These are phyloP conservation scores for Lolium perenne DNA, from an alignment of 176 grass and related monocot genomes.

Conservation along the genomic window DNA sequence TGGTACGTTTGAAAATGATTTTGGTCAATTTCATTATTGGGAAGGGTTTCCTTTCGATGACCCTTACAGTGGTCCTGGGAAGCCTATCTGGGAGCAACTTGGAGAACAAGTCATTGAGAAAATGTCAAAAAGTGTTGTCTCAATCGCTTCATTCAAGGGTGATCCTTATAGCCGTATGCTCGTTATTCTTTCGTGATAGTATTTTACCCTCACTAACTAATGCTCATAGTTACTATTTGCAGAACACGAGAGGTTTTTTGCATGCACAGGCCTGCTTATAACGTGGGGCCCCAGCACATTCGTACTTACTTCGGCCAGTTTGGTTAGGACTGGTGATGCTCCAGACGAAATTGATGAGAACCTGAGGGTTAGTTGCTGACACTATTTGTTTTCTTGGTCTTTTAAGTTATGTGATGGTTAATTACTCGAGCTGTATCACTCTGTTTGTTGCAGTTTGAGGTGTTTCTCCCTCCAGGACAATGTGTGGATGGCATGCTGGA, in stretches of 20 bases:
- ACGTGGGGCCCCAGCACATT: neutral
- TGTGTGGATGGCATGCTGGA: neutral
- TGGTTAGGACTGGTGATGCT: neutral
- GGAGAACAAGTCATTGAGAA: neutral
- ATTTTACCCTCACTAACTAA: conserved; percentile 8
- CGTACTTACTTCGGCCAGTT: conserved; percentile 18
- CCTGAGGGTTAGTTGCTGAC: neutral
- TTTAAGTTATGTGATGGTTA: neutral
- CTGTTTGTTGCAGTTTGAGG: neutral
- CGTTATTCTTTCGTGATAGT: neutral
- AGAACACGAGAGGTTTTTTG: neutral
- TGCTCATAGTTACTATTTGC: neutral
- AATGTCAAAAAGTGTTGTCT: conserved; percentile 22
- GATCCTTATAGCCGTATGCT: neutral
- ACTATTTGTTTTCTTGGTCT: neutral
- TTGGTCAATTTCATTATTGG: conserved; percentile 15
- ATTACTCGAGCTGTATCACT: neutral
- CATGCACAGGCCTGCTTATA: conserved; percentile 7
- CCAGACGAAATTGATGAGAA: neutral
- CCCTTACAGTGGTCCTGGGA: neutral
- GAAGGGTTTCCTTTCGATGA: neutral
- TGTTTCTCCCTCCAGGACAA: conserved; percentile 3
- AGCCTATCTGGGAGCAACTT: neutral
- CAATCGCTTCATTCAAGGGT: conserved; percentile 44
- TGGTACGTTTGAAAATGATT: conserved; percentile 26